Conservation (phyloP, 2,329 filamentous ascomycete genomes). For the Capronia coronata region DNA sequence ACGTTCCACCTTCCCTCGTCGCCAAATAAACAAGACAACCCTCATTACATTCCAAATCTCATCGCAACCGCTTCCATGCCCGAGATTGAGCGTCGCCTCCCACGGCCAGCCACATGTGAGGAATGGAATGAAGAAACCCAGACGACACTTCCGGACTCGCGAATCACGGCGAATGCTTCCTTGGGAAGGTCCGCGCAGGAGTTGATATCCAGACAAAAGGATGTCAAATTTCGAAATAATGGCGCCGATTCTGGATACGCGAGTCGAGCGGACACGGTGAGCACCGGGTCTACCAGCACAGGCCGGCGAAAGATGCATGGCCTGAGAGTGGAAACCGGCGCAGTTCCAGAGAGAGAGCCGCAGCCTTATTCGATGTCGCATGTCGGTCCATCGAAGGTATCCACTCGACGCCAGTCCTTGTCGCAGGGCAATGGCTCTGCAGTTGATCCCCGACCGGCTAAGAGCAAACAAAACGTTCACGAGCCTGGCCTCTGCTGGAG, state of each 20-base stretch:
- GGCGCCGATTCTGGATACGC: conserved; percentile 59
- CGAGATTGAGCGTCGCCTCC: conserved; percentile 28
- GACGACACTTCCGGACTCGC: conserved; percentile 42
- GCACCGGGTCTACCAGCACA: conserved; percentile 47
- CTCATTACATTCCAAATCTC: neutral
- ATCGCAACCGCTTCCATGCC: conserved; percentile 22
- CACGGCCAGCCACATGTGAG: conserved; percentile 42
- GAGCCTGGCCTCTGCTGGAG: conserved; percentile 34
- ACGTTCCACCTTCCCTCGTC: neutral
- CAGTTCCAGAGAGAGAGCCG: conserved; percentile 26
- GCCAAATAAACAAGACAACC: neutral
- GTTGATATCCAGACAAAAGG: conserved; percentile 24
- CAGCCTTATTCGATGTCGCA: conserved; percentile 18
- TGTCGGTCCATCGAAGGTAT: conserved; percentile 2
- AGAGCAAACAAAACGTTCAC: conserved; percentile 23
- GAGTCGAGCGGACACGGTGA: conserved; percentile 50
- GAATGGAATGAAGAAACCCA: conserved; percentile 44
- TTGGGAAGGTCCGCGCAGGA: conserved; percentile 44
- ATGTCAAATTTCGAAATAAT: conserved; percentile 39
- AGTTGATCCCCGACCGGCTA: conserved; percentile 8
- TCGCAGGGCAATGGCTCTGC: conserved; percentile 12
- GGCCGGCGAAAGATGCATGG: conserved; percentile 37
- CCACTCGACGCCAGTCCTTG: conserved; percentile 13
- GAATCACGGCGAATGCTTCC: conserved; percentile 46
- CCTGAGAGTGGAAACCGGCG: conserved; percentile 35